These are phyloP conservation scores for Solanum appendiculatum DNA, from an alignment of 257 asterid species.

Conservation along the genomic window DNA sequence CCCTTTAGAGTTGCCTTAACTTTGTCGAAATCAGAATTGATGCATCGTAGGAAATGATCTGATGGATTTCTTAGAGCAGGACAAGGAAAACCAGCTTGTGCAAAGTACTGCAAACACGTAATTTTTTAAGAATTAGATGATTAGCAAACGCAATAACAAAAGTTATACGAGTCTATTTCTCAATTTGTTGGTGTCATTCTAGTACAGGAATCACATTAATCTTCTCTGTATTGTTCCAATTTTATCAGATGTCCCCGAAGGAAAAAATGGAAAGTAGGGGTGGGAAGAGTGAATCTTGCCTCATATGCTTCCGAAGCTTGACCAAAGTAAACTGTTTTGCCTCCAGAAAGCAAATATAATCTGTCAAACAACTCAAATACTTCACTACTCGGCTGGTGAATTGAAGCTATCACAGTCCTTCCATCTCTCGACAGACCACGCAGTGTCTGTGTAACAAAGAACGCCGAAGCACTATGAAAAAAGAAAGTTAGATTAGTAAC, in stretches of 20 bases:
- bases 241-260: background rate
- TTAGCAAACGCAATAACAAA: background rate
- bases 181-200: background rate
- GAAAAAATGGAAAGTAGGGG: background rate
- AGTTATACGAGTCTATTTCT: background rate
- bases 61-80: constrained; percentile 92
- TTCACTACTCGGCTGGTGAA: constrained; percentile 98
- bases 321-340: constrained; percentile 89
- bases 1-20: constrained; percentile 99
- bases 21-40: constrained; percentile 90
- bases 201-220: background rate
- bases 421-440: constrained; percentile 87
- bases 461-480: constrained; percentile 79
- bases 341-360: constrained; percentile 78
- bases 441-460: constrained; percentile 88
- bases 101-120: constrained; percentile 56
- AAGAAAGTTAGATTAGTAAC: background rate
- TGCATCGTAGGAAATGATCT: constrained; percentile 87
- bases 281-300: constrained; percentile 25
- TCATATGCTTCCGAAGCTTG: constrained; percentile 88
- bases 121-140: background rate
- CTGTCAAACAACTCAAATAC: constrained; percentile 92
- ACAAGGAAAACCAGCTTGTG: constrained; percentile 95
- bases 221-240: background rate
- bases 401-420: constrained; percentile 88